Evolutionary conservation across 352 stramenopile genomes (phyloP).

Genomic region (Phytophthora pinifolia): DNA sequence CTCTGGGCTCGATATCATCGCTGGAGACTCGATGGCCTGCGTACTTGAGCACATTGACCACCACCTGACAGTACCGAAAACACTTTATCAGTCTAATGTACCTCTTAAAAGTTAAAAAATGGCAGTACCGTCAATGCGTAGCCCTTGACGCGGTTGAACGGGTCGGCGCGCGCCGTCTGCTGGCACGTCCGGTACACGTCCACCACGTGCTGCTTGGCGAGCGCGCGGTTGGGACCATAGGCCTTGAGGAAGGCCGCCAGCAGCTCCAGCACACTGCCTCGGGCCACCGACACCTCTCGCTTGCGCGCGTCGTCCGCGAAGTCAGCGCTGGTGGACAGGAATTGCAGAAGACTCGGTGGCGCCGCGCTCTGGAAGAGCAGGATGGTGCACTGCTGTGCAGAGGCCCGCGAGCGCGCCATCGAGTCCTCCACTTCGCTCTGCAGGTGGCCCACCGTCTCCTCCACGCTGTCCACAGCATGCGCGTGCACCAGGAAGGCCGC

Average conservation of each 20-base stretch:
- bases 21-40: slow-evolving; percentile 28
- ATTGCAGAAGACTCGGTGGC: slow-evolving; percentile 54
- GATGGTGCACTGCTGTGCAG: slow-evolving; percentile 66
- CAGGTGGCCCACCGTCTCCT: slow-evolving; percentile 64
- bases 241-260: slow-evolving; percentile 53
- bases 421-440: slow-evolving; percentile 39
- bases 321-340: slow-evolving; percentile 50
- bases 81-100: not conserved
- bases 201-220: slow-evolving; percentile 50
- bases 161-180: slow-evolving; percentile 48
- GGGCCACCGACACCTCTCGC: slow-evolving; percentile 49
- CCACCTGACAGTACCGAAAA: slow-evolving; percentile 33
- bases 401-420: slow-evolving; percentile 59
- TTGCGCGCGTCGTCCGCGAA: slow-evolving; percentile 61
- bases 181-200: slow-evolving; percentile 49
- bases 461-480: slow-evolving; percentile 61
- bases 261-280: slow-evolving; percentile 50
- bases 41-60: slow-evolving; percentile 63
- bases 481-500: slow-evolving; percentile 56
- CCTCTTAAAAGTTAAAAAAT: not conserved
- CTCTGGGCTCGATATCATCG: slow-evolving; percentile 50
- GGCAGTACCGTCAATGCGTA: slow-evolving; percentile 38
- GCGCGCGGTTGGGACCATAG: slow-evolving; percentile 45
- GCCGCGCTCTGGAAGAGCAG: slow-evolving; percentile 56
- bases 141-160: slow-evolving; percentile 68